Base-by-base conservation (phyloP, 2,329 filamentous ascomycete genomes). In the Volutella citrinella region DNA sequence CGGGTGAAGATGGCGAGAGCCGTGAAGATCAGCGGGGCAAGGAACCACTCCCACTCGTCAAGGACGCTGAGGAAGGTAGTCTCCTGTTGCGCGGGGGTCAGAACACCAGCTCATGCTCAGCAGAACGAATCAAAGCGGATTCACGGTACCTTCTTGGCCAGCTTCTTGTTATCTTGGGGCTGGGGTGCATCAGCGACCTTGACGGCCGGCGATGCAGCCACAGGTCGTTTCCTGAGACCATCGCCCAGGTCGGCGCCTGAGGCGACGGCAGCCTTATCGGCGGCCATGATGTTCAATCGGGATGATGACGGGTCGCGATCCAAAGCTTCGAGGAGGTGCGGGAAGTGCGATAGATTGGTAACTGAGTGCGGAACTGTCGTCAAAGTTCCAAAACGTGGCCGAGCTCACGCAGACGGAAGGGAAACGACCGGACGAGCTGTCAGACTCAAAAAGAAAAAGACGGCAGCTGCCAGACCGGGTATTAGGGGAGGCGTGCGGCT, bases 1-100 rank as follows among this genome's bases (percentile, higher is more conserved):
- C 81, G 71, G 23, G 81, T 85, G 59, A 82, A 80, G 63, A 82
- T 69, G 37, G 81, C 77, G 34, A 82, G 59, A 46, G 70, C 54
- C 39, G 77, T 76, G 63, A 82, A 78, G 56, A 83, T 55, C 52
- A 82, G 56, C 34, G 80, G 74, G 44, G 76, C 73, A 56, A 80
- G 70, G 54, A 82, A 54, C 57, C 73, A 68, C 59, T 85, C 73
- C 74, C 79, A 77, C 63, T 81, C 68, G 51, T 74, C 69, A 47
- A 89, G 73, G 50, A 76, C 69, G 36, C 82, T 60, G 49, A 86
- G 63, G 45, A 85, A 59, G 16, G 76, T 77, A 48, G 76, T 70
- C 47, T 71, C 60, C 63, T 75, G 46, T n/a, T 29, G 26, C 21
- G n/a, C n/a, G n/a, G n/a, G n/a, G n/a, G n/a, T n/a, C n/a, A n/a